These are phyloP conservation scores for Sordariomycetes sp. DNA, from an alignment of 2,329 filamentous ascomycete species.

Conservation along the genomic window DNA sequence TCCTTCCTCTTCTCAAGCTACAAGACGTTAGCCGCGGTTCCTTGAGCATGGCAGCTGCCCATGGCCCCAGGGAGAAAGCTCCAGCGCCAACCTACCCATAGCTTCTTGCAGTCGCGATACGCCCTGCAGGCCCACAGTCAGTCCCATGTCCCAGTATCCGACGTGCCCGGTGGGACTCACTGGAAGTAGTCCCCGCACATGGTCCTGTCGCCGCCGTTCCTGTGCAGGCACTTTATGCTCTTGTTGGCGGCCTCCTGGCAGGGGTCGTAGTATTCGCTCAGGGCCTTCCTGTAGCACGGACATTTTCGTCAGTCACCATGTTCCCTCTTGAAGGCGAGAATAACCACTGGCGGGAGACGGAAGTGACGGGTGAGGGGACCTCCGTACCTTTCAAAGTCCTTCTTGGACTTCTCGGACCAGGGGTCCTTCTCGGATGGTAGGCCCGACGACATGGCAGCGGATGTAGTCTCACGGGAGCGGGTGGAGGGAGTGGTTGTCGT, in stretches of 20 bases:
- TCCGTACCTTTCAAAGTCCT: background rate
- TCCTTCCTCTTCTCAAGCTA: constrained; percentile 16
- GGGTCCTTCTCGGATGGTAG: background rate
- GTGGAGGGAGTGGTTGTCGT: background rate
- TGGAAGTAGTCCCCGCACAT: constrained; percentile 96
- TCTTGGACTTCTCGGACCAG: background rate
- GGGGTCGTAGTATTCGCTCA: constrained; percentile 87
- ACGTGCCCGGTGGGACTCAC: constrained; percentile 36
- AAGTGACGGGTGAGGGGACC: background rate
- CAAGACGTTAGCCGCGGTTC: background rate
- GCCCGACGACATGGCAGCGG: background rate
- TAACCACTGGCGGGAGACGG: background rate
- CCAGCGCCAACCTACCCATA: constrained; percentile 52
- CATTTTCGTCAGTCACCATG: background rate
- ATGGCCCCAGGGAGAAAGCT: background rate
- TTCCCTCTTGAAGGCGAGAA: background rate
- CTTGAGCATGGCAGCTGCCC: no score
- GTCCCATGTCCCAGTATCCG: background rate
- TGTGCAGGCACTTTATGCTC: constrained; percentile 77
- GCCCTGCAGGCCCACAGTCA: constrained; percentile 39
- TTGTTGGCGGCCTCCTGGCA: constrained; percentile 83
- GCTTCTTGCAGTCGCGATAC: constrained; percentile 88
- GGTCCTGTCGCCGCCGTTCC: constrained; percentile 75
- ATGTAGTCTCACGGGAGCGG: background rate
- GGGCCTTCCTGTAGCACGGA: constrained; percentile 52